These are phyloP conservation scores for Paratinospora sagittata DNA, from an alignment of 164 flowering plant genomes.

Conservation along the genomic window DNA sequence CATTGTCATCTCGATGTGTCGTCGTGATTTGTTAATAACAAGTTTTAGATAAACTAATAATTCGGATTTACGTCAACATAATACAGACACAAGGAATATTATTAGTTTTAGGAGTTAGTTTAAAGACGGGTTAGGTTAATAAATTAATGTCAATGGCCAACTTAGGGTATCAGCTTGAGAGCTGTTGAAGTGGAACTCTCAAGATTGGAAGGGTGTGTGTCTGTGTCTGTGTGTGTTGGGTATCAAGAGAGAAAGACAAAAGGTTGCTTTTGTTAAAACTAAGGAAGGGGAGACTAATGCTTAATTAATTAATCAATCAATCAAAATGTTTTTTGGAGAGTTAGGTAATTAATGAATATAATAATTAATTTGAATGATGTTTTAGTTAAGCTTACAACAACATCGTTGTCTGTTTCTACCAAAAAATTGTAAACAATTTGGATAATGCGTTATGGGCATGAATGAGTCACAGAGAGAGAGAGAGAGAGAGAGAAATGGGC, in stretches of 20 bases:
- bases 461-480: background rate
- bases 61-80: conserved; percentile 6
- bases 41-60: background rate
- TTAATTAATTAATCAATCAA: background rate
- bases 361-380: background rate
- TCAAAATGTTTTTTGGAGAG: background rate
- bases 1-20: conserved; percentile 9
- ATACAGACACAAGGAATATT: conserved; percentile 8
- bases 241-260: background rate
- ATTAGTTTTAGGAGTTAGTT: conserved; percentile 1
- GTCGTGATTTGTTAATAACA: background rate
- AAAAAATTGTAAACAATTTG: background rate
- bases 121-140: conserved; percentile 7
- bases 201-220: background rate
- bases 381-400: background rate
- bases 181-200: conserved; percentile 9
- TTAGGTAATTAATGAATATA: background rate
- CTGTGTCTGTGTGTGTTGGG: too few species aligned
- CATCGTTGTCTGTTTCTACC: background rate
- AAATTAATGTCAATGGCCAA: background rate
- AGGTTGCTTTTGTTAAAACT: background rate
- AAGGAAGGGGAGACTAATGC: background rate
- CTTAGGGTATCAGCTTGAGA: conserved; percentile 7
- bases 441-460: background rate
- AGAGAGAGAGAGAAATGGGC: too few species aligned